Percentiles rank a stretch among this genome's conserved stretches.
Evolutionary conservation across 2,329 filamentous ascomycete genomes (phyloP).

Genomic region (Hawksworthiomyces lignivorus): DNA sequence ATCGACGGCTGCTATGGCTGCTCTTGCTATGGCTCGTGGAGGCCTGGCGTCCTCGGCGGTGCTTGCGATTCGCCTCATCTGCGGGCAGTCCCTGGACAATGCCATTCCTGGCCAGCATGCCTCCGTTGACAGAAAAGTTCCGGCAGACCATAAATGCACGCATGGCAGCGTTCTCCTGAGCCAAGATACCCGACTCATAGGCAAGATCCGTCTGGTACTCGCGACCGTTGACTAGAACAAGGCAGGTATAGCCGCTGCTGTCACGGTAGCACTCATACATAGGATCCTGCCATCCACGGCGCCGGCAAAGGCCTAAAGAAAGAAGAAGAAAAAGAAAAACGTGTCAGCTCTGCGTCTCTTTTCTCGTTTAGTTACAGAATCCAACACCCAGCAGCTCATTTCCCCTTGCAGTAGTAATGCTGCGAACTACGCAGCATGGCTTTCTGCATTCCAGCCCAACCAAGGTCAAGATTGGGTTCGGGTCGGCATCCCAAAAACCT

Average conservation of each 20-base stretch:
- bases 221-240: conserved; percentile 90
- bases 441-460: conserved; percentile 30
- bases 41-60: conserved; percentile 41
- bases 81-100: conserved; percentile 60
- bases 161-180: conserved; percentile 90
- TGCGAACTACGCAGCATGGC: conserved; percentile 15
- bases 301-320: conserved; percentile 76
- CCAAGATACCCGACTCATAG: conserved; percentile 74
- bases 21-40: conserved; percentile 32
- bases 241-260: conserved; percentile 72
- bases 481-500: conserved; percentile 3
- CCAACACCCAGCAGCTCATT: not conserved
- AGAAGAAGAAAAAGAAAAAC: conserved; percentile 26
- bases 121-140: conserved; percentile 94
- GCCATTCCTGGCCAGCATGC: conserved; percentile 69
- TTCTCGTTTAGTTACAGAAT: no score
- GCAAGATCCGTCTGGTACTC: conserved; percentile 88
- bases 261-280: conserved; percentile 76
- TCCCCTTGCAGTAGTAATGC: conserved; percentile 1
- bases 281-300: conserved; percentile 88
- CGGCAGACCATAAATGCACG: conserved; percentile 96
- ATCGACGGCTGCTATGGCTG: conserved; percentile 34
- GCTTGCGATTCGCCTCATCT: conserved; percentile 41
- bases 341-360: conserved; percentile 6
- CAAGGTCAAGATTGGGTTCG: conserved; percentile 3